Evolutionary conservation across 495 filamentous ascomycete species (phyloP).

Genomic region (Echria macrotheca): DNA sequence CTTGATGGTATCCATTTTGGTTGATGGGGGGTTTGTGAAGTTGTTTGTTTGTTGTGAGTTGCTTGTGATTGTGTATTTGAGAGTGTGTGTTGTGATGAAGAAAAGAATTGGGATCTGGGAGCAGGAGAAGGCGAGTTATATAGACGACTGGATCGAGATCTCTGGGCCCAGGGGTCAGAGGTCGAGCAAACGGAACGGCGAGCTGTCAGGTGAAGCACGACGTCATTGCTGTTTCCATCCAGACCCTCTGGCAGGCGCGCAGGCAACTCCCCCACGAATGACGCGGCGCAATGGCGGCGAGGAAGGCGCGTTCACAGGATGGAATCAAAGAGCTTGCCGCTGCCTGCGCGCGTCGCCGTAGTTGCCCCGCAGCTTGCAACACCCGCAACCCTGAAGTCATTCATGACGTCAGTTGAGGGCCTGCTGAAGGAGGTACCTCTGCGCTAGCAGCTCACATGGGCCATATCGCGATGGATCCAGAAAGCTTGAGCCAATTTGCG

Average conservation of each 20-base stretch:
- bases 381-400: neutral
- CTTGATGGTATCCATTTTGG: slow-evolving; percentile 55
- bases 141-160: slow-evolving; percentile 7
- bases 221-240: slow-evolving; percentile 8
- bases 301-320: neutral
- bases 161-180: neutral
- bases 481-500: too few species aligned
- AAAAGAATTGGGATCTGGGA: slow-evolving; percentile 1
- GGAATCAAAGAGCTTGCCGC: slow-evolving; percentile 3
- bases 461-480: neutral
- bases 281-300: neutral
- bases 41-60: slow-evolving; percentile 33
- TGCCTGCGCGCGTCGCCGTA: neutral
- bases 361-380: neutral
- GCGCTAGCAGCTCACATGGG: too few species aligned
- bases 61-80: slow-evolving; percentile 10
- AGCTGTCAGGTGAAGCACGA: slow-evolving; percentile 12
- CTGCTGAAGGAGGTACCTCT: neutral
- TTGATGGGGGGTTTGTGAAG: slow-evolving; percentile 28
- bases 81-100: slow-evolving; percentile 23
- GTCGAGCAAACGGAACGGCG: neutral
- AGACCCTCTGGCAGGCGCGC: neutral
- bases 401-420: slow-evolving; percentile 12
- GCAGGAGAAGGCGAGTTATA: slow-evolving; percentile 22
- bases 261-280: neutral